Base-by-base conservation (phyloP, 2,329 filamentous ascomycete genomes). In the Hirsutella thompsonii region DNA sequence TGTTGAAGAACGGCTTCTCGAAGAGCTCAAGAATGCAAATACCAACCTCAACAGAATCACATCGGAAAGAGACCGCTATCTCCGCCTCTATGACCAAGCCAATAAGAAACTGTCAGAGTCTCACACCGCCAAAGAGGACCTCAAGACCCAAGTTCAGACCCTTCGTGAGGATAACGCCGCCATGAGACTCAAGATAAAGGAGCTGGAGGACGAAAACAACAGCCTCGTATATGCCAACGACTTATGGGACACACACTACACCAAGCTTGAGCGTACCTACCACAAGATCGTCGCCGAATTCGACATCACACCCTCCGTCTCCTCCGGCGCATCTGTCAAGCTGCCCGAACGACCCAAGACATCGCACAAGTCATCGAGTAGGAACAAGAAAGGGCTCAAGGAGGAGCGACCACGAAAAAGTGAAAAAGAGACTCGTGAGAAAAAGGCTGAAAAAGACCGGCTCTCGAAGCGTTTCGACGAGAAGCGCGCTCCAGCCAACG, bases 381-480 rank as follows among this genome's bases (percentile, higher is more conserved):
- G 16, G 16, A 33, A 43, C 30, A 33, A 33, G 16, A 33, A 43
- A 23, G 47, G 45, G 21, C 47, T 42, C 35, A 44, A 46, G 44
- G 50, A 55, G 36, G 53, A 57, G 38, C 46, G 50, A 30, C 44
- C 46, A 19, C 42, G 41, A 20, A 42, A 37, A n/a, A 40, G 38
- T 39, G 49, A 48, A 16, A 56, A 53, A 43, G 50, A 52, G 38
- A 52, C 45, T 40, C 48, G 50, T 41, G 56, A 56, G 37, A 52
- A 53, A 41, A 54, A 51, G 23, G 56, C 38, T 3, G 38, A 59
- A 39, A 60, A 59, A 47, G 58, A 60, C 37, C 60, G 61, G 14
- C 54, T 64, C 40, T 57, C 56, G 23, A 53, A 52, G 41, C 59
- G 61, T 21, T 63, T 64, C 45, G 61, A 61, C 26, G 56, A 61